Base-by-base conservation (phyloP, 2,329 filamentous ascomycete species). In the Aschersonia sp. region DNA sequence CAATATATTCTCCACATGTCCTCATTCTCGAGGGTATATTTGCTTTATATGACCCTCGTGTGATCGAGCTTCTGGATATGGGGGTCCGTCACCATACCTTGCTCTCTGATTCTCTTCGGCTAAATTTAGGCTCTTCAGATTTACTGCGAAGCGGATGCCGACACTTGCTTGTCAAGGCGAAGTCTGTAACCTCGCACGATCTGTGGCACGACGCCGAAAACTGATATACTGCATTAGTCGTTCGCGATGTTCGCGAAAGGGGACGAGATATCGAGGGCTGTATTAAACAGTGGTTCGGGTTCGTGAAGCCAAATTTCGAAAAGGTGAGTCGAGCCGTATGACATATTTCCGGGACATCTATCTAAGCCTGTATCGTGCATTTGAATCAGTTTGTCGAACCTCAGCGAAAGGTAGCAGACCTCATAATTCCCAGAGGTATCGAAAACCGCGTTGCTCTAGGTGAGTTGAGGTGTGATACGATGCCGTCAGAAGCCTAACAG, bases 221-320 rank as follows among this genome's bases (percentile, higher is more conserved):
- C 46, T 57, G 45, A 53, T 32, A 35, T 35, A 35, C 42, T 1
- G 52, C n/a, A 10, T 31, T 30, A 88, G 84, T 94, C 55, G 70
- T 87, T 39, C 84, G 92, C 58, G 92, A 98, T 66, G 87, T 97
- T 29, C 79, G 79, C 56, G 87, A 95, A 57, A 81, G 92, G 58
- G 90, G 86, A 4, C 78, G 92, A 60, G 90, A 95, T 58, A 85
- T 97, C 49, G 85, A 96, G 60, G 92, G 92, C 41, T 90, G 89
- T 58, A 89, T 98, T 63, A 97, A 97, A 65, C 92, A 98, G 63
- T 98, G 92, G 92, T 96, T 97, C 62, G 71, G 70, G 9, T 98
- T 85, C 61, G 92, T 98, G 42, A 98, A 98, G 66, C 92, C 92
- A 4, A 97, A 97, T 59, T 97, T 94, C 58, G 85, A 90, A 63